Evolutionary conservation across 257 asterid species (phyloP), one percentile per base, ranked within the genome.

Genomic region (Echites panduratus): DNA sequence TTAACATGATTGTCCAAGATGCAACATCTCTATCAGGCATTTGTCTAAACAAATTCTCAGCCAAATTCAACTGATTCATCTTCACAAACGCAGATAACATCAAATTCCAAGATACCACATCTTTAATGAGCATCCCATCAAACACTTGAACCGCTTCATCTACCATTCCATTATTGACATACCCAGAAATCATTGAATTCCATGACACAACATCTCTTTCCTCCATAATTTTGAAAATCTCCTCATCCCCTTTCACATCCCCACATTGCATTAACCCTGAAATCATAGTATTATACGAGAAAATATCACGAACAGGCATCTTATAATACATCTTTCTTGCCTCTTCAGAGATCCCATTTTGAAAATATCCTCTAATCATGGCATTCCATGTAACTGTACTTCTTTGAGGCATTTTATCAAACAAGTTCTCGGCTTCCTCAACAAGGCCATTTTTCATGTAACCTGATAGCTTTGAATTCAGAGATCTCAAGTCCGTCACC

Each of bases 101-200:
- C 78, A 86, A 81, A 78, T 86, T 89, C 89, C 91, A 84, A 5
- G 93, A 89, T 81, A 87, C 85, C 14, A 89, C 85, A 71, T 87
- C 91, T 79, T 82, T 87, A 7, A 57, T 35, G 1, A 89, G 85
- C 87, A 80, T 85, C 8, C 8, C 26, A 66, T 75, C 10, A 75
- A 84, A 86, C 77, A 79, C 53, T 3, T 54, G 75, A 76, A 81
- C 24, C 1, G 96, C 96, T 43, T 79, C 79, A 27, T 70, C 78
- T 63, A 87, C 79, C 85, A 79, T 70, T 1, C 72, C 88, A 77
- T 85, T 81, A 50, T 78, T 80, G 53, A 87, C 79, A 78, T 87
- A 89, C 47, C 95, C 92, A 14, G 90, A 85, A 79, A 89, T 82
- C 74, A 87, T 76, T 13, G 90, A 82, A 73, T 89, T 89, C 95